Percentiles rank a stretch among this genome's conserved stretches.
phyloP scores from a whole-genome alignment of 2,329 filamentous ascomycete species.

The Monosporascus sp. region DNA sequence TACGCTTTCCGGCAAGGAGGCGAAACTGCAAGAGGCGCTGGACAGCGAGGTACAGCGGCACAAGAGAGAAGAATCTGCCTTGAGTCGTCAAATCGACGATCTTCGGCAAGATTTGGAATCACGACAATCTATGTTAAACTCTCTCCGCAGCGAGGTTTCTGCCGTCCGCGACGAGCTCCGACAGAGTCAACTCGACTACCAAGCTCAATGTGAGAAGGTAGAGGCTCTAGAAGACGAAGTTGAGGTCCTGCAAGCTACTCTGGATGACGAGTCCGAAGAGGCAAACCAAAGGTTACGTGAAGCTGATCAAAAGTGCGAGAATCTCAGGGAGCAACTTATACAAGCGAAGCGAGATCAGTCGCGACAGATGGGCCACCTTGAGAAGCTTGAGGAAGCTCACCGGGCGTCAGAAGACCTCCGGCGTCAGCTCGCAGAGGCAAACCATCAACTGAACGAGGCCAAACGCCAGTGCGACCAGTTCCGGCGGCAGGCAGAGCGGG shows the following conservation, averaged over 20 bases:
- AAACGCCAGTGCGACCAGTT: conserved; percentile 30
- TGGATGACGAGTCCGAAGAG: conserved; percentile 61
- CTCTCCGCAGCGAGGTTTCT: conserved; percentile 61
- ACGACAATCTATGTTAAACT: conserved; percentile 60
- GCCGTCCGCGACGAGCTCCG: conserved; percentile 63
- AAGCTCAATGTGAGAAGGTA: conserved; percentile 57
- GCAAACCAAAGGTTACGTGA: conserved; percentile 42
- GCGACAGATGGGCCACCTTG: conserved; percentile 12
- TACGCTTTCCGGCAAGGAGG: conserved; percentile 61
- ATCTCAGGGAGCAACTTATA: conserved; percentile 38
- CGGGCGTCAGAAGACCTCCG: conserved; percentile 29
- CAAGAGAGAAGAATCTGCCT: conserved; percentile 61
- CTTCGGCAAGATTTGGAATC: conserved; percentile 66
- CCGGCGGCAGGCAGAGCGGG: conserved; percentile 28
- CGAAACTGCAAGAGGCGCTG: conserved; percentile 60
- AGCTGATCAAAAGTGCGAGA: conserved; percentile 39
- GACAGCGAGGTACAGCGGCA: conserved; percentile 69
- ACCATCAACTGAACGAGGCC: conserved; percentile 61
- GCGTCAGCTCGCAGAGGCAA: conserved; percentile 49
- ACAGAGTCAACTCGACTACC: conserved; percentile 59
- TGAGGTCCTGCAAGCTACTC: conserved; percentile 62
- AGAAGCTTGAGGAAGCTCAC: conserved; percentile 17
- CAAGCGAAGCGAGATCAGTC: conserved; percentile 16
- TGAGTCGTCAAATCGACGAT: conserved; percentile 69
- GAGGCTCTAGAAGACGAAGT: conserved; percentile 69